Base-by-base conservation (phyloP, 2,329 filamentous ascomycete genomes). In the Geoglossum cookeanum region DNA sequence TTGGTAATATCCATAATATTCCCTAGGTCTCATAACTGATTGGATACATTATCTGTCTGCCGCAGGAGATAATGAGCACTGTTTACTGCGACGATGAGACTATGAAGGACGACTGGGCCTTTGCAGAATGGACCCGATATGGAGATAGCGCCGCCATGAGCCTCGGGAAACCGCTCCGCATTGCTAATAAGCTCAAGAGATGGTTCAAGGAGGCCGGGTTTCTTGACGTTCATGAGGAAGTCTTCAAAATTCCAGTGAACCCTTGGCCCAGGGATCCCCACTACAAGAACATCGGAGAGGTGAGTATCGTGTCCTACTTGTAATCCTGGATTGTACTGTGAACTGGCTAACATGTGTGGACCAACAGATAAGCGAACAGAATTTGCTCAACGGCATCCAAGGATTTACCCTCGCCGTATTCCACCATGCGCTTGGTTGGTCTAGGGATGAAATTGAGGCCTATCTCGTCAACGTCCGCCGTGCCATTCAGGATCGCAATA, bases 81-180 rank as follows among this genome's bases (percentile, higher is more conserved):
- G 67, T 74, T 2, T 71, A 71, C 60, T 78, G 75, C 57, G 76
- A 78, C 61, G 77, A 79, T 57, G 71, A 68, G 22, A 77, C 75
- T n/a, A 74, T 79, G 70, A 69, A 70, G 0, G 64, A 69, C 1
- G 67, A 72, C 56, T 75, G 72, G 60, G 66, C 71, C 3, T 68
- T 78, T 33, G 68, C 71, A 42, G 71, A 75, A 60, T 79, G 76
- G 75, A 70, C 72, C 7, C 56, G 63, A 32, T 63, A 62, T 4
- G 64, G 69, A 32, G 68, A 72, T 58, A 27, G 48, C 7, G 58
- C 54, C 8, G 53, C 54, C 22, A 60, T 60, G 45, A n/a, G 4
- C 6, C 11, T 58, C 6, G 49, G 51, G 30, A 37, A 35, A 49
- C 57, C 58, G 15, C 22, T 56, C 4, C 58, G 57, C 9, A 56